These are phyloP conservation scores for Isatis lusitanica DNA, from an alignment of 441 rosid species.

Conservation along the genomic window DNA sequence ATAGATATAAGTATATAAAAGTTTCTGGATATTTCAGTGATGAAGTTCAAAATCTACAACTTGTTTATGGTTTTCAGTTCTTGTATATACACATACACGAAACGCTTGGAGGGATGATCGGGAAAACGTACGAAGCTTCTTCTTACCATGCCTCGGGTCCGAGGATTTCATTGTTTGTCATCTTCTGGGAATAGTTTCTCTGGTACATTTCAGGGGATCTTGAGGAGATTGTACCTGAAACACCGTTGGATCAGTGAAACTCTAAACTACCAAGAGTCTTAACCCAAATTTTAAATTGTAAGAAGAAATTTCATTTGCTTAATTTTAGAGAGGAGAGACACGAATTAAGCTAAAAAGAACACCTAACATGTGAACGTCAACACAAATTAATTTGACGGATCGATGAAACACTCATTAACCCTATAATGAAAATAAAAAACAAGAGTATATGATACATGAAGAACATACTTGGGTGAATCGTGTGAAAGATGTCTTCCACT, in stretches of 20 bases:
- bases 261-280: neutral
- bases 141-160: neutral
- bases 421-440: too few relatives aligned
- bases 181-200: slow-evolving; percentile 2
- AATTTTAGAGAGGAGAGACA: neutral
- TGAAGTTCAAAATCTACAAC: neutral
- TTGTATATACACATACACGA: neutral
- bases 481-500: slow-evolving; percentile 23
- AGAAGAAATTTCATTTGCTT: neutral
- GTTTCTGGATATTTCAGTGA: neutral
- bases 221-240: slow-evolving; percentile 4
- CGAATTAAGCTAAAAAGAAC: neutral
- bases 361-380: neutral
- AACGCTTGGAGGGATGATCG: slow-evolving; percentile 40
- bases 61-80: neutral
- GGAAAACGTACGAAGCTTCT: slow-evolving; percentile 14
- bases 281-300: neutral
- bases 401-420: neutral
- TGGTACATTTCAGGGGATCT: neutral
- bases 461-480: slow-evolving; percentile 19
- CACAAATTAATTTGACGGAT: neutral
- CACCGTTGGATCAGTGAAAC: neutral
- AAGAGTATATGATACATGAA: neutral
- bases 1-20: neutral
- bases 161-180: neutral